phyloP scores from a whole-genome alignment of 306 rosid genomes.

The Delonix regia region DNA sequence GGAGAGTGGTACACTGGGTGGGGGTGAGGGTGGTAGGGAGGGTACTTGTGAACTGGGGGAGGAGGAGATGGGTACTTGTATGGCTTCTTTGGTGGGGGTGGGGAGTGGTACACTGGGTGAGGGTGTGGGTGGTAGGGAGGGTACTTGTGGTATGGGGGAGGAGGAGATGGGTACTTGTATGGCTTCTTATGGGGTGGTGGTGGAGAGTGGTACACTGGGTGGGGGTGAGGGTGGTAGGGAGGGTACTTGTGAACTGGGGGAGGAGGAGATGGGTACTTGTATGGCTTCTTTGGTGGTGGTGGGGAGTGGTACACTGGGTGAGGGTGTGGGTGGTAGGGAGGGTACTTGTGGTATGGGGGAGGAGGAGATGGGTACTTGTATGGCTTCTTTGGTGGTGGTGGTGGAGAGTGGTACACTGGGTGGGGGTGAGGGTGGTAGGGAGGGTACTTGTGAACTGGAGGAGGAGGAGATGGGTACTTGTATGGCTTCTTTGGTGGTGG shows the following conservation, averaged over 20 bases:
- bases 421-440: not conserved
- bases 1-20: not conserved
- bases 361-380: not conserved
- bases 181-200: not conserved
- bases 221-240: not conserved
- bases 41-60: conserved; percentile 7
- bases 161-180: conserved; percentile 37
- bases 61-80: conserved; percentile 14
- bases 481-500: conserved; percentile 23
- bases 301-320: not conserved
- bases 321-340: not conserved
- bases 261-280: conserved; percentile 39
- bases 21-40: not conserved
- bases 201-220: not conserved
- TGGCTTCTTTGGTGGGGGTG: conserved; percentile 3
- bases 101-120: not conserved
- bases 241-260: conserved; percentile 29
- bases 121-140: conserved; percentile 8
- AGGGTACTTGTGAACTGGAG: not conserved
- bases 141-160: conserved; percentile 1
- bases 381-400: conserved; percentile 4
- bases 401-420: conserved; percentile 11
- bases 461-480: conserved; percentile 38
- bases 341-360: conserved; percentile 8
- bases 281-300: conserved; percentile 12